Evolutionary conservation across 2,329 filamentous ascomycete genomes (phyloP).

Genomic region (Neofusicoccum umdonicola): DNA sequence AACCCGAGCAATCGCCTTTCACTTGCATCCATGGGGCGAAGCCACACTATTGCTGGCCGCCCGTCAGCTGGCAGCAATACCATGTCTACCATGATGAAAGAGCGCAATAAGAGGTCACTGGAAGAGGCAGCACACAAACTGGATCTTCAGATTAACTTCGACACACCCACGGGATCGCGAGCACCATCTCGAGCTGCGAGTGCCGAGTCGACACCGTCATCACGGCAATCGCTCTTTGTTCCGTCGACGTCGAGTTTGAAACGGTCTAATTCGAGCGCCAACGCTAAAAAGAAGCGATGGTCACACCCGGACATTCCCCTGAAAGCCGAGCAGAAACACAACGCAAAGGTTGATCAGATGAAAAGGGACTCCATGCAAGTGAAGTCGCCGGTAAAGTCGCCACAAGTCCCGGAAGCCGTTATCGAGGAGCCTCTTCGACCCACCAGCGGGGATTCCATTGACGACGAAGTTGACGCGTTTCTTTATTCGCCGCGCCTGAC

Average conservation of each 20-base stretch:
- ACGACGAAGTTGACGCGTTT: constrained; percentile 83
- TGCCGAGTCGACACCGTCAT: constrained; percentile 19
- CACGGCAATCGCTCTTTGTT: constrained; percentile 19
- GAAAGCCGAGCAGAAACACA: constrained; percentile 37
- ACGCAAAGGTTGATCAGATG: constrained; percentile 19
- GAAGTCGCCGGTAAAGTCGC: constrained; percentile 34
- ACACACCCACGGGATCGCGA: constrained; percentile 1
- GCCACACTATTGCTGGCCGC: constrained; percentile 12
- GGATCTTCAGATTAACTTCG: constrained; percentile 11
- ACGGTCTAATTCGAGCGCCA: constrained; percentile 30
- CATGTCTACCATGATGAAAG: constrained; percentile 7
- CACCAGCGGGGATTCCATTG: constrained; percentile 78
- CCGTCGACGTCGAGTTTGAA: constrained; percentile 25
- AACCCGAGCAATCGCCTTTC: constrained; percentile 7
- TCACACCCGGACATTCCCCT: constrained; percentile 41
- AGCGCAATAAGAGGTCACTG: constrained; percentile 12
- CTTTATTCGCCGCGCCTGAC: constrained; percentile 79
- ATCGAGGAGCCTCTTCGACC: constrained; percentile 65
- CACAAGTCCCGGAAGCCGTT: constrained; percentile 43
- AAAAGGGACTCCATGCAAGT: constrained; percentile 16
- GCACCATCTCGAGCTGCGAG: constrained; percentile 15
- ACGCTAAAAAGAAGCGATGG: constrained; percentile 37
- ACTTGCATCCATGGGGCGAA: constrained; percentile 14
- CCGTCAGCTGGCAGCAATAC: background rate
- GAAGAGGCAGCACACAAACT: constrained; percentile 11